Percentiles rank a stretch among this genome's conserved stretches.
These are phyloP conservation scores for Wickerhamiella sorbophila DNA, from an alignment of 805 yeast genomes.

Conservation along the genomic window DNA sequence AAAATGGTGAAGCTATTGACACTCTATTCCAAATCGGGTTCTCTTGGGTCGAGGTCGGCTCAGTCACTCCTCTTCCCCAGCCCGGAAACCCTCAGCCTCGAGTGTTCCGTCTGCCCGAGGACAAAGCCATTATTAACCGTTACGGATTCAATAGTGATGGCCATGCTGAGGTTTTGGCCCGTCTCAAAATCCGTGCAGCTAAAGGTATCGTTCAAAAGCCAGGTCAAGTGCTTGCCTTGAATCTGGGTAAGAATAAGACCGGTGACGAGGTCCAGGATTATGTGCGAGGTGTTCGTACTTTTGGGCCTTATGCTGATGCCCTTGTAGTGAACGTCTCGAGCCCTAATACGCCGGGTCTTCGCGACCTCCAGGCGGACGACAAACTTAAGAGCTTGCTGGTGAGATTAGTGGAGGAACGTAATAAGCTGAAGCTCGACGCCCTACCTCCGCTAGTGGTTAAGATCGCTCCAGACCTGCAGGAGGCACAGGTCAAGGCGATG, in stretches of 20 bases:
- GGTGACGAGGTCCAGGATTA: conserved; percentile 88
- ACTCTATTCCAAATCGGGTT: conserved; percentile 65
- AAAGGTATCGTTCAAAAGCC: conserved; percentile 15
- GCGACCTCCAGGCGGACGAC: conserved; percentile 68
- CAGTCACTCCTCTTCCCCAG: conserved; percentile 84
- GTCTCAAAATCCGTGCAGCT: conserved; percentile 50
- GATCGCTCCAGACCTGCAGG: conserved; percentile 85
- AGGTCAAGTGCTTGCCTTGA: conserved; percentile 54
- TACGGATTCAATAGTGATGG: conserved; percentile 93
- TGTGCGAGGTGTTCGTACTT: conserved; percentile 63
- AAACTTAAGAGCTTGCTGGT: conserved; percentile 55
- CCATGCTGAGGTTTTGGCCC: conserved; percentile 55
- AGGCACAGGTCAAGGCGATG: conserved; percentile 65
- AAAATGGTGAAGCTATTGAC: conserved; percentile 84
- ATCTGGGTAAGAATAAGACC: conserved; percentile 81
- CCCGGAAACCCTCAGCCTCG: conserved; percentile 92
- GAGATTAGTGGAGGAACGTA: conserved; percentile 57
- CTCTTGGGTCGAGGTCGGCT: conserved; percentile 83
- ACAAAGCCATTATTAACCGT: conserved; percentile 83
- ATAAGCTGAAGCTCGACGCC: conserved; percentile 33
- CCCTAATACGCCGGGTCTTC: conserved; percentile 91
- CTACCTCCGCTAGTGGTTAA: conserved; percentile 76
- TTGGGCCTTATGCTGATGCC: conserved; percentile 79
- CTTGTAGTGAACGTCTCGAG: conserved; percentile 84
- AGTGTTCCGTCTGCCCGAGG: conserved; percentile 70